Percentiles rank a stretch among this genome's conserved stretches.
These are phyloP conservation scores for Mycena alexandri DNA, from an alignment of 768 basidiomycete genomes.

Conservation along the genomic window DNA sequence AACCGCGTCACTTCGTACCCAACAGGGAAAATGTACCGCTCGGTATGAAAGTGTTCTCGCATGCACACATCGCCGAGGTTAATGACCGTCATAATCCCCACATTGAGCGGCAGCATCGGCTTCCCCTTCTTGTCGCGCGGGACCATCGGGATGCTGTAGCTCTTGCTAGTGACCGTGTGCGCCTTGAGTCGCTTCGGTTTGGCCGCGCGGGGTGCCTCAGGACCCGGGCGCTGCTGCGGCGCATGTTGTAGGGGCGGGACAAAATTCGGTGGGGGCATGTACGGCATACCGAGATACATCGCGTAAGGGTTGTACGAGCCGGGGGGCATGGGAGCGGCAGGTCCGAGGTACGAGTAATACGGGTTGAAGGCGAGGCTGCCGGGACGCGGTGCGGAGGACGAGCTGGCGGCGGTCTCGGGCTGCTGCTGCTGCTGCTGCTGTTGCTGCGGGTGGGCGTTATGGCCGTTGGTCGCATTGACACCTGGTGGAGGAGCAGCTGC, in stretches of 20 bases:
- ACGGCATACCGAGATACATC: conserved; percentile 27
- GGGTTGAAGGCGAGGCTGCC: conserved; percentile 34
- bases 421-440: neutral
- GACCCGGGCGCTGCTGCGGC: conserved; percentile 41
- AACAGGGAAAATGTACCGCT: conserved; percentile 90
- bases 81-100: conserved; percentile 89
- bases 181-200: conserved; percentile 86
- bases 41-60: conserved; percentile 89
- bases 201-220: conserved; percentile 59
- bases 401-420: conserved; percentile 6
- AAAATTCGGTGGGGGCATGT: conserved; percentile 28
- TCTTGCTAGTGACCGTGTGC: conserved; percentile 84
- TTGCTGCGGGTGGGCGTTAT: neutral
- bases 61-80: conserved; percentile 81
- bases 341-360: conserved; percentile 33
- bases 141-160: conserved; percentile 82
- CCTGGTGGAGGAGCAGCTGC: neutral
- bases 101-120: conserved; percentile 82
- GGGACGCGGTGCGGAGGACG: conserved; percentile 9
- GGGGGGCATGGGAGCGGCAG: conserved; percentile 15
- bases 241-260: conserved; percentile 20
- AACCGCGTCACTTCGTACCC: conserved; percentile 88
- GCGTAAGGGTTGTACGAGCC: conserved; percentile 24
- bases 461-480: neutral
- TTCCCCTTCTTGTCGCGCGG: conserved; percentile 79